phyloP scores from a whole-genome alignment of 495 filamentous ascomycete species.

The Aspergillus bertholletiae region DNA sequence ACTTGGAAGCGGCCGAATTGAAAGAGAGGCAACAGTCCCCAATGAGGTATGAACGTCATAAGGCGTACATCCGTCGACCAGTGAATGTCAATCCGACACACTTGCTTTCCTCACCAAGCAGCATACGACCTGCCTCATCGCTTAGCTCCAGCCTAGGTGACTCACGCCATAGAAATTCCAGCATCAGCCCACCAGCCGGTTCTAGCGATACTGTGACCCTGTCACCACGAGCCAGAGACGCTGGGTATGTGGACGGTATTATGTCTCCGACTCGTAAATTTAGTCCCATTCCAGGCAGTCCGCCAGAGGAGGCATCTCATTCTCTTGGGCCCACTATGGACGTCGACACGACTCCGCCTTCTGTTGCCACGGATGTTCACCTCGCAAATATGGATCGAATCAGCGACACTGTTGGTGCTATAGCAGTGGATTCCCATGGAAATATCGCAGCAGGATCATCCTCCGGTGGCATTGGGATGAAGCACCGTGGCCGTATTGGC shows the following conservation, averaged over 20 bases:
- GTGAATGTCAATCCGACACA: constrained; percentile 9
- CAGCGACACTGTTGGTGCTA: constrained; percentile 92
- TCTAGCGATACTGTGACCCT: background rate
- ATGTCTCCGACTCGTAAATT: background rate
- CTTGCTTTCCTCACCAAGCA: constrained; percentile 13
- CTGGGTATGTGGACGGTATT: constrained; percentile 8
- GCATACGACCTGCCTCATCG: constrained; percentile 2
- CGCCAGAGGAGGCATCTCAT: background rate
- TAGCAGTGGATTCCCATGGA: constrained; percentile 80
- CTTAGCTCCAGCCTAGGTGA: background rate
- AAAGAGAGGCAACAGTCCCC: constrained; percentile 11
- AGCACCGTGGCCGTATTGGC: constrained; percentile 83
- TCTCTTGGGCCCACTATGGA: background rate
- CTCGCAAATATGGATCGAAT: constrained; percentile 45
- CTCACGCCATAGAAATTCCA: background rate
- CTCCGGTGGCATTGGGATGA: constrained; percentile 99
- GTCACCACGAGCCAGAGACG: background rate
- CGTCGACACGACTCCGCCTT: background rate
- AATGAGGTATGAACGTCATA: constrained; percentile 10
- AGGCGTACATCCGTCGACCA: constrained; percentile 16
- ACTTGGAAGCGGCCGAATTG: constrained; percentile 58
- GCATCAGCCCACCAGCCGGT: constrained; percentile 1
- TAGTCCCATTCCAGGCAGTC: background rate
- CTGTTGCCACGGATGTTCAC: background rate
- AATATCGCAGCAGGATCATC: constrained; percentile 96